Evolutionary conservation across 2,329 filamentous ascomycete species (phyloP).

Genomic region (Epichloe baconii): DNA sequence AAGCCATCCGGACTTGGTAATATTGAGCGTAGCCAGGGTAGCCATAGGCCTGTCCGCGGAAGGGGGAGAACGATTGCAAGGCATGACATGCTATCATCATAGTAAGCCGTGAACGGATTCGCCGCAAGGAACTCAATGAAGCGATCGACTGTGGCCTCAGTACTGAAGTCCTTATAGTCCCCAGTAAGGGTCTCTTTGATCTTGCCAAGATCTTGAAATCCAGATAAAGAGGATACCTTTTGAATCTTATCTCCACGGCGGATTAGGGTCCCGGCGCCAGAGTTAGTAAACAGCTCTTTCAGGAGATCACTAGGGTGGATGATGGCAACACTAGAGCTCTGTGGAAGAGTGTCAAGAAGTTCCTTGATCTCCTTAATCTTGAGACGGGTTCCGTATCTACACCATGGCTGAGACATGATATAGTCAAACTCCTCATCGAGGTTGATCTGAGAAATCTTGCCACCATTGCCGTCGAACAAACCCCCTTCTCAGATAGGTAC

Average conservation of each 20-base stretch:
- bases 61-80: slow-evolving; percentile 78
- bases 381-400: slow-evolving; percentile 81
- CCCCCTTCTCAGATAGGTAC: slow-evolving; percentile 98
- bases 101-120: slow-evolving; percentile 82
- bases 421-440: slow-evolving; percentile 91
- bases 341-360: slow-evolving; percentile 73
- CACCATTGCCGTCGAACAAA: slow-evolving; percentile 80
- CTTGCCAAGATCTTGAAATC: slow-evolving; percentile 63
- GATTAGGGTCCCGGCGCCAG: slow-evolving; percentile 85
- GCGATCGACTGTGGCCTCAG: slow-evolving; percentile 70
- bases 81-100: slow-evolving; percentile 86
- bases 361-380: slow-evolving; percentile 99
- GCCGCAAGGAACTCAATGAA: slow-evolving; percentile 69
- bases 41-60: slow-evolving; percentile 53
- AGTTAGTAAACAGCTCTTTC: slow-evolving; percentile 94
- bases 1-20: slow-evolving; percentile 89
- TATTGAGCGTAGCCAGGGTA: slow-evolving; percentile 79
- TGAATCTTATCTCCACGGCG: slow-evolving; percentile 82
- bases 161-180: slow-evolving; percentile 70
- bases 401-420: slow-evolving; percentile 90
- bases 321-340: slow-evolving; percentile 89
- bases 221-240: slow-evolving; percentile 54
- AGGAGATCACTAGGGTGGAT: slow-evolving; percentile 93
- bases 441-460: slow-evolving; percentile 96
- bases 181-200: slow-evolving; percentile 73